These are phyloP conservation scores for Phytophthora palmivora DNA, from an alignment of 352 stramenopile genomes.

Conservation along the genomic window DNA sequence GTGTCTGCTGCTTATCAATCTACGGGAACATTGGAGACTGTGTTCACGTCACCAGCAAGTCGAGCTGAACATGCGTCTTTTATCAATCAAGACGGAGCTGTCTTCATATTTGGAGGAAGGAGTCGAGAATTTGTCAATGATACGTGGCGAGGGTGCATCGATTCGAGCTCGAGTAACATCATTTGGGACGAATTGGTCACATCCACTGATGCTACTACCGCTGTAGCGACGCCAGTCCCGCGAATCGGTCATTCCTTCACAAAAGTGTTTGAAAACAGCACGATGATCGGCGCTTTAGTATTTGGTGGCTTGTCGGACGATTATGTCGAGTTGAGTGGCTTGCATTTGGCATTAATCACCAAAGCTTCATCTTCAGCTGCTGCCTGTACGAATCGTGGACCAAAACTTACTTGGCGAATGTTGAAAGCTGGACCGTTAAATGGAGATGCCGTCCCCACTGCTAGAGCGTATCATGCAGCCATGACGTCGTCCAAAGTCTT, in stretches of 20 bases:
- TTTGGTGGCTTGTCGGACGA: constrained; percentile 59
- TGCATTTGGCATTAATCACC: constrained; percentile 59
- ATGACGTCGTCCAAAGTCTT: constrained; percentile 50
- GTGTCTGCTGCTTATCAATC: constrained; percentile 32
- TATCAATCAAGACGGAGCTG: constrained; percentile 27
- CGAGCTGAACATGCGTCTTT: constrained; percentile 66
- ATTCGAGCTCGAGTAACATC: constrained; percentile 41
- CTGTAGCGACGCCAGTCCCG: constrained; percentile 37
- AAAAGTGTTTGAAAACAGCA: constrained; percentile 59
- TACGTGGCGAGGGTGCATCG: constrained; percentile 64
- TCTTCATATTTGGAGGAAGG: constrained; percentile 66
- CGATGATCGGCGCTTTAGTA: constrained; percentile 46
- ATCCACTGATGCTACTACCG: constrained; percentile 36
- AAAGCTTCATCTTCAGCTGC: constrained; percentile 23
- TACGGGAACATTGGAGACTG: constrained; percentile 40
- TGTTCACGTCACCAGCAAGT: constrained; percentile 68
- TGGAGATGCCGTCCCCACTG: constrained; percentile 26
- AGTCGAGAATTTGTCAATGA: constrained; percentile 68
- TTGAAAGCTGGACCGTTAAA: constrained; percentile 24
- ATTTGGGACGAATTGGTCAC: constrained; percentile 66
- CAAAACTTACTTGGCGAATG: constrained; percentile 49
- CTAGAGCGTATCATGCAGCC: constrained; percentile 56
- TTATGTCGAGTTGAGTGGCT: constrained; percentile 46
- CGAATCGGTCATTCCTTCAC: constrained; percentile 72
- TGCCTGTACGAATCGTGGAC: constrained; percentile 30